Percentiles rank a stretch among this genome's conserved stretches.
Conservation (phyloP, 345 rosid species). For the Populus ilicifolia region DNA sequence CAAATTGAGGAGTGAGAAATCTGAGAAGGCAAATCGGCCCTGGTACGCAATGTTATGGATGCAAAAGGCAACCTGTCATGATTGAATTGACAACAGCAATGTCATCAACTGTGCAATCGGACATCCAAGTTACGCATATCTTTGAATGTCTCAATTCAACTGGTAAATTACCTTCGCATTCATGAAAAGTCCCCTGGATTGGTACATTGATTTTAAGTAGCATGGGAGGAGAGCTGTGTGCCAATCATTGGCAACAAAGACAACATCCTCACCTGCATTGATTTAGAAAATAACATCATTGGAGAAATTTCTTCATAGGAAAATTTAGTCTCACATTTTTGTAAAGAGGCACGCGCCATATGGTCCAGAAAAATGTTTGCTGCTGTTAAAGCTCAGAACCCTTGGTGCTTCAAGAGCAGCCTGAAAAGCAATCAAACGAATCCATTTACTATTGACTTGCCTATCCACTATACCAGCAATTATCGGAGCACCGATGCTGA, state of each 20-base stretch:
- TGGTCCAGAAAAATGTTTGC: constrained; percentile 69
- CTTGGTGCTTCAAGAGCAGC: constrained; percentile 93
- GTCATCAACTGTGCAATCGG: background rate
- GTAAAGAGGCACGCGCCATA: constrained; percentile 50
- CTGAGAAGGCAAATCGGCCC: constrained; percentile 67
- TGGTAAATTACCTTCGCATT: constrained; percentile 59
- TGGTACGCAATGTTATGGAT: constrained; percentile 98
- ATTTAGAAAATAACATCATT: background rate
- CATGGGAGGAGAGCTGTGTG: constrained; percentile 92
- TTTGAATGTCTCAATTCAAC: background rate
- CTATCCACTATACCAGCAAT: background rate
- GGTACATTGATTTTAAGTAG: constrained; percentile 68
- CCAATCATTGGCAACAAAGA: constrained; percentile 90
- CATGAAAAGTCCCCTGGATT: constrained; percentile 59
- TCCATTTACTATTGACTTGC: background rate
- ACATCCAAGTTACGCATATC: background rate
- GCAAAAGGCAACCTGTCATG: constrained; percentile 73
- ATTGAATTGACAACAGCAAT: constrained; percentile 10
- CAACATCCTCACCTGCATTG: constrained; percentile 70
- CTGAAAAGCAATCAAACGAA: constrained; percentile 33
- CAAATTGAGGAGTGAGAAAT: constrained; percentile 68
- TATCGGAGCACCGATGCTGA: background rate
- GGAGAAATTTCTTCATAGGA: background rate
- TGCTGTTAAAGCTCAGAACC: constrained; percentile 61
- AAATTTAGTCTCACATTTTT: constrained; percentile 1